Conservation (phyloP, 495 filamentous ascomycete genomes). For the Xylaria sp. region DNA sequence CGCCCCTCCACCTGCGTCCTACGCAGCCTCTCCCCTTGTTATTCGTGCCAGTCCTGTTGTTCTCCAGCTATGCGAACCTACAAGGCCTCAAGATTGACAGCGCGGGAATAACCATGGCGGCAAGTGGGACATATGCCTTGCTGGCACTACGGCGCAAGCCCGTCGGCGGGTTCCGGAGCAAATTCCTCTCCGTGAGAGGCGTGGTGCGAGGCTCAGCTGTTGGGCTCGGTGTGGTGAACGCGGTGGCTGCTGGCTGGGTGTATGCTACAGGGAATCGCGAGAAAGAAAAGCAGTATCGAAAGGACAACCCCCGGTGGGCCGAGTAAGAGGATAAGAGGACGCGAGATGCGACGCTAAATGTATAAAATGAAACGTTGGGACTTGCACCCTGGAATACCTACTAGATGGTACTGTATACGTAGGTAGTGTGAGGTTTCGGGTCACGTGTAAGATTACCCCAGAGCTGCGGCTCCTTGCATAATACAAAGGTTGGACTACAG, state of each 20-base stretch:
- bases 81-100: conserved; percentile 79
- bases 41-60: conserved; percentile 84
- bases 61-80: conserved; percentile 84
- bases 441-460: conserved; percentile 10
- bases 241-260: conserved; percentile 71
- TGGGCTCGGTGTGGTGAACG: conserved; percentile 72
- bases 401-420: no score
- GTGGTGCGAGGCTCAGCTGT: conserved; percentile 74
- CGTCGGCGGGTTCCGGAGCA: conserved; percentile 61
- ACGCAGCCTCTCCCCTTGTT: conserved; percentile 77
- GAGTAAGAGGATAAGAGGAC: conserved; percentile 25
- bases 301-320: conserved; percentile 57
- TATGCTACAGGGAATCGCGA: conserved; percentile 70
- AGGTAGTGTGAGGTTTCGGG: neutral
- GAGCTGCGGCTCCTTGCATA: neutral
- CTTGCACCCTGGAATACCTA: neutral
- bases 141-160: conserved; percentile 69
- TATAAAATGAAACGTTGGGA: conserved; percentile 9
- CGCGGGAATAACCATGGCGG: conserved; percentile 84
- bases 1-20: conserved; percentile 77
- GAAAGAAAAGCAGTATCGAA: conserved; percentile 52
- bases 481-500: neutral
- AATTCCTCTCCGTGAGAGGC: conserved; percentile 73
- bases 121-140: conserved; percentile 84
- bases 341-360: neutral